A percentile compares a stretch with the other conserved stretches of the same genome.
These are phyloP conservation scores for Candida schatavii DNA, from an alignment of 805 yeast species.

Conservation along the genomic window DNA sequence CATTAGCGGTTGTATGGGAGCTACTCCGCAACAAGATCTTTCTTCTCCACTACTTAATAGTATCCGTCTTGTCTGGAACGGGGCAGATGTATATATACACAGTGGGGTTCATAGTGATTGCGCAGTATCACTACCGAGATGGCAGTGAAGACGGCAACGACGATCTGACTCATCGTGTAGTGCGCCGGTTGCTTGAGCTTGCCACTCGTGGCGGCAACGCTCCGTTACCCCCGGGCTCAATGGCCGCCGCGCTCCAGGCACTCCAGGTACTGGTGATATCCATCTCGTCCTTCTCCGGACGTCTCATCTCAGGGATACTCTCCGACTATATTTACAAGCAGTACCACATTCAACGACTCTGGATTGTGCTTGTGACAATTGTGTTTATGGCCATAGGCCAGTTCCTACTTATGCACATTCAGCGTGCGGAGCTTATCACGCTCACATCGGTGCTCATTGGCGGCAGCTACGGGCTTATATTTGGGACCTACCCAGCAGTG, in stretches of 20 bases:
- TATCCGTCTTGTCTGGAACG: slow-evolving; percentile 57
- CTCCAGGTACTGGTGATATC: slow-evolving; percentile 69
- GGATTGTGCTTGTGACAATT: slow-evolving; percentile 55
- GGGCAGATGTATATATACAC: slow-evolving; percentile 74
- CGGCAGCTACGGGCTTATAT: slow-evolving; percentile 63
- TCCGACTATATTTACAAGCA: slow-evolving; percentile 59
- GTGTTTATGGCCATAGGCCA: slow-evolving; percentile 36
- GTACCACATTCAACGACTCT: slow-evolving; percentile 55
- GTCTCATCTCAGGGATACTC: slow-evolving; percentile 61
- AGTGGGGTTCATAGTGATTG: slow-evolving; percentile 66
- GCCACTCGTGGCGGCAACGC: background rate
- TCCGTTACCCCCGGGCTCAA: background rate
- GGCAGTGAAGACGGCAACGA: slow-evolving; percentile 37
- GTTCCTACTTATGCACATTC: slow-evolving; percentile 28
- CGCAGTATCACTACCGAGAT: slow-evolving; percentile 27
- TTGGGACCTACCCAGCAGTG: slow-evolving; percentile 74
- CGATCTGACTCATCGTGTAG: background rate
- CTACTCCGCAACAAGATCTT: slow-evolving; percentile 33
- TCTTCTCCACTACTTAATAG: slow-evolving; percentile 50
- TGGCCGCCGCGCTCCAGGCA: slow-evolving; percentile 54
- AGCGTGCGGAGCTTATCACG: slow-evolving; percentile 35
- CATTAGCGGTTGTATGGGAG: slow-evolving; percentile 17
- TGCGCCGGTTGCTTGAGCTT: background rate
- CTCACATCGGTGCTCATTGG: slow-evolving; percentile 58
- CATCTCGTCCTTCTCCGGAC: slow-evolving; percentile 60